Percentiles rank a stretch among this genome's conserved stretches.
Conservation (phyloP, 73 alveolate genomes). For the Paramecium bursaria region DNA sequence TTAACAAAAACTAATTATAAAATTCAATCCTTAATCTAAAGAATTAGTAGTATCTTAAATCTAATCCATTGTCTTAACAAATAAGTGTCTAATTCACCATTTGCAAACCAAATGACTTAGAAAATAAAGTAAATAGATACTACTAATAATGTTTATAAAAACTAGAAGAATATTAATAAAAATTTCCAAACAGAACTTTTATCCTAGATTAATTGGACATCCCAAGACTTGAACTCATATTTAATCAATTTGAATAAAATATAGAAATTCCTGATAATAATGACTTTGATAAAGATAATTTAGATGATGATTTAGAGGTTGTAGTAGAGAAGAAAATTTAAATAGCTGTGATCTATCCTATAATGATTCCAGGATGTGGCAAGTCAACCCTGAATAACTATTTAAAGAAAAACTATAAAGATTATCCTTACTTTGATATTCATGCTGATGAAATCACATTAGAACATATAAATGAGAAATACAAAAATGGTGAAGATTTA, state of each 20-base stretch:
- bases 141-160: not conserved
- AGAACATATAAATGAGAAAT: not conserved
- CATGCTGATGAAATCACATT: conserved; percentile 16
- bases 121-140: not conserved
- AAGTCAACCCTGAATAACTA: not conserved
- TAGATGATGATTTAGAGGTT: not conserved
- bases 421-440: conserved; percentile 17
- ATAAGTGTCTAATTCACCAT: conserved; percentile 33
- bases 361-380: conserved; percentile 36
- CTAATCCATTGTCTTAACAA: not conserved
- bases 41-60: not conserved
- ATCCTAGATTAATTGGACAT: not conserved
- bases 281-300: not conserved
- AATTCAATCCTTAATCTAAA: not conserved
- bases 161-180: not conserved
- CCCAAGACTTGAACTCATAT: not conserved
- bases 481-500: conserved; percentile 2
- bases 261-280: not conserved
- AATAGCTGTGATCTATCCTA: conserved; percentile 13
- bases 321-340: too few species aligned
- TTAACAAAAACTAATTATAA: not conserved
- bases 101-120: not conserved
- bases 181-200: conserved; percentile 40
- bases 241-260: not conserved
- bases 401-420: conserved; percentile 16